A percentile compares a stretch with the other conserved stretches of the same genome.
Conservation (phyloP, 495 filamentous ascomycete species). For the Tetracladium setigerum region DNA sequence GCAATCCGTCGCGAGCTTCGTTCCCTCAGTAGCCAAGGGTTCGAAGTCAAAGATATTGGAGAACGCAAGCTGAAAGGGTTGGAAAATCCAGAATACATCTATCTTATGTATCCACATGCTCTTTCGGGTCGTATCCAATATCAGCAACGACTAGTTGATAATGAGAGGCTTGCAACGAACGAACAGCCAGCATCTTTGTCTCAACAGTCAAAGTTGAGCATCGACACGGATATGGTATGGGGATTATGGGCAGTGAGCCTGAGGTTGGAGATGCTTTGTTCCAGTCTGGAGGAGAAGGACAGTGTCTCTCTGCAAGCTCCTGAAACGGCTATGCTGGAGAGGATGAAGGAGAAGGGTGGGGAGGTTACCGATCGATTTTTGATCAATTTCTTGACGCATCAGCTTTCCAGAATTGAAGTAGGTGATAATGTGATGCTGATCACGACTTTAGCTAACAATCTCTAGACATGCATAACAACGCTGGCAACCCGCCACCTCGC, state of each 20-base stretch:
- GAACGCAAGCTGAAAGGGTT: slow-evolving; percentile 91
- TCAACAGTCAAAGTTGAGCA: slow-evolving; percentile 27
- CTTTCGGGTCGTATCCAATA: slow-evolving; percentile 70
- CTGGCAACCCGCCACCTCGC: slow-evolving; percentile 59
- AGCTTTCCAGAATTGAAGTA: slow-evolving; percentile 93
- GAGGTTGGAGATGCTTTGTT: slow-evolving; percentile 87
- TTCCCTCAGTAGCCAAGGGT: slow-evolving; percentile 82
- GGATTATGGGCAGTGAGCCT: slow-evolving; percentile 82
- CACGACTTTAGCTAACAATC: slow-evolving; percentile 25
- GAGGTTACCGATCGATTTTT: slow-evolving; percentile 83
- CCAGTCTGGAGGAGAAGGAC: slow-evolving; percentile 72
- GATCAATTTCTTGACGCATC: slow-evolving; percentile 83
- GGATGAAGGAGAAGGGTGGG: slow-evolving; percentile 74
- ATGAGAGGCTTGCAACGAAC: slow-evolving; percentile 6
- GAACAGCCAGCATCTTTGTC: slow-evolving; percentile 20
- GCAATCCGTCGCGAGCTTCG: slow-evolving; percentile 83
- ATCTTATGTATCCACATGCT: slow-evolving; percentile 83
- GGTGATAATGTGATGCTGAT: slow-evolving; percentile 21
- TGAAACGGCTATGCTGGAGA: slow-evolving; percentile 72
- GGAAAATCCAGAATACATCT: slow-evolving; percentile 94
- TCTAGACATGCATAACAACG: slow-evolving; percentile 51
- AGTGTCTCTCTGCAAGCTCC: slow-evolving; percentile 53
- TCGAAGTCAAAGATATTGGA: slow-evolving; percentile 93
- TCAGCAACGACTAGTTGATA: slow-evolving; percentile 31
- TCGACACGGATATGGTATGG: slow-evolving; percentile 83